Evolutionary conservation across 805 yeast species (phyloP), one percentile per base, ranked within the genome.

Genomic region (Candida berthetii): DNA sequence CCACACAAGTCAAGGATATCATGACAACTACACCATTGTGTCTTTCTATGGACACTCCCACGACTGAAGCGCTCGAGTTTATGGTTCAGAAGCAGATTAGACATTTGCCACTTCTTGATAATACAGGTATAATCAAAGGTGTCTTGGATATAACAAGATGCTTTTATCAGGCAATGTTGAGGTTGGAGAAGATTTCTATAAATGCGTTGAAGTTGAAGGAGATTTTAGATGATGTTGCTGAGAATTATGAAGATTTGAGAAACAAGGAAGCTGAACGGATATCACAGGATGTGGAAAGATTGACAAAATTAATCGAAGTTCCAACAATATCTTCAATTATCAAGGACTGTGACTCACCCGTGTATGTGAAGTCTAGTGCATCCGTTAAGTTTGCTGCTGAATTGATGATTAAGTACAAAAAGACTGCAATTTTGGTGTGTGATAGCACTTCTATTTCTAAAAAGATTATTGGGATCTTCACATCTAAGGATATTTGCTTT

Each of bases 111-210:
- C 53, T 71, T 4, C 41, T 62, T 4, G 69, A 69, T 43, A 60
- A 57, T n/a, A 38, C 36, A 10, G 64, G 62, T 3, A 44, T 50
- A 3, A 70, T 69, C 27, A 63, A 61, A n/a, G 74, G 74, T 2
- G 62, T 71, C 11, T 50, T 71, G 22, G 72, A 71, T 49, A 69
- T 70, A 28, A 71, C 74, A 4, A 61, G 68, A 39, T 70, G 76
- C 37, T 71, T 69, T 48, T 67, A 69, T 41, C 72, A 71, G 46
- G 74, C 72, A 0, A 65, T 71, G 68, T 50, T 63, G 3, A 52
- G 69, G 37, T 49, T 70, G 20, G 74, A 71, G 45, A 61, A 64
- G 37, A 62, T 70, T 46, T 54, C 71, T 1, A 44, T 49, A 19
- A 69, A 66, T 42, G 69, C 71, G 3, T 51, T 57, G 36, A 63